Evolutionary conservation across 495 filamentous ascomycete genomes (phyloP), one percentile per base, ranked within the genome.

Genomic region (Aspergillus incahuasiensis): DNA sequence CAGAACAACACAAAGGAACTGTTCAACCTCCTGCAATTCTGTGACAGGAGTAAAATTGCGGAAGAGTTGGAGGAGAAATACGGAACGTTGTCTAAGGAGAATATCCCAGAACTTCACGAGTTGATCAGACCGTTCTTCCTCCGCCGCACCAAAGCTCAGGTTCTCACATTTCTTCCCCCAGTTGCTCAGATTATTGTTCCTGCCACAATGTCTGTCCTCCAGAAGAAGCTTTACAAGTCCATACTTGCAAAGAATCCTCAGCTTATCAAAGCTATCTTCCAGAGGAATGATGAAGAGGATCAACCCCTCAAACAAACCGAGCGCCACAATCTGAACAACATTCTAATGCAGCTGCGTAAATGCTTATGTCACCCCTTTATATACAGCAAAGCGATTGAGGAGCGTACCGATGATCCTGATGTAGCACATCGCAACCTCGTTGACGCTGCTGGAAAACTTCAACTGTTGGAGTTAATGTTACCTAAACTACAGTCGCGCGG

Each of bases 121-220:
- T 75, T 95, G 59, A 92, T 99, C 58, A 82, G 91, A 9, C 89
- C 90, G 0, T 92, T 89, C 67, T 88, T 90, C 63, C 66, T 90
- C 11, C 79, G 88, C 15, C 85, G 94, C 16, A 99, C 95, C 2
- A 99, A 97, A 66, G 84, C 83, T 15, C 82, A 91, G 61, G 94
- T 96, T 2, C 76, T 99, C 20, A 90, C 85, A 8, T 95, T 95
- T 70, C 68, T 99, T 7, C 94, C 95, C 2, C 85, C 92, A 0
- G 88, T 97, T 84, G 88, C 87, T 0, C 92, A 97, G 65, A 88
- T 97, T 52, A 97, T 97, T 58, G 72, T 99, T 1, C 95, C 95
- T 0, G 85, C 97, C 6, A 89, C 89, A 12, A 96, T 97, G 92
- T 88, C 87, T 6, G 74, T 90, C 28, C 74, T 99, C 7, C 95